Evolutionary conservation across 108 stramenopile genomes (phyloP).

Genomic region (Cyclostephanos invisitatus): DNA sequence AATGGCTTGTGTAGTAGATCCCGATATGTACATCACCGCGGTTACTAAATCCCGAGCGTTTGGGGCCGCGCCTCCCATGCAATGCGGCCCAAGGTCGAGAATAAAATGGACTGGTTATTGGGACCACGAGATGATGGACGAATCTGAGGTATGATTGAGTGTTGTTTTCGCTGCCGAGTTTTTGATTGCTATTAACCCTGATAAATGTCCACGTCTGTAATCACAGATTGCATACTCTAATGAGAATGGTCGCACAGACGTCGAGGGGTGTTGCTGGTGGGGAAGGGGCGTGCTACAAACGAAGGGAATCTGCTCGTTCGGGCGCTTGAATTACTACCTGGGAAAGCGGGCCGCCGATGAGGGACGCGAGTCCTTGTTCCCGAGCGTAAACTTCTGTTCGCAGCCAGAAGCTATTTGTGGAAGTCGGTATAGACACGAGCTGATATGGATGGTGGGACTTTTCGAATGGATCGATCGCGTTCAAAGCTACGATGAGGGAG

Average conservation of each 20-base stretch:
- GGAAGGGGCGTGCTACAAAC: slow-evolving; percentile 55
- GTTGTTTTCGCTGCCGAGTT: slow-evolving; percentile 13
- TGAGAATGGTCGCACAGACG: slow-evolving; percentile 42
- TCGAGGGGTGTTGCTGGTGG: slow-evolving; percentile 63
- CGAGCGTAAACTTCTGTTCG: slow-evolving; percentile 47
- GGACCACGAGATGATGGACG: slow-evolving; percentile 4
- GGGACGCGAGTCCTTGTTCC: slow-evolving; percentile 31
- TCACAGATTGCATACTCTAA: slow-evolving; percentile 34
- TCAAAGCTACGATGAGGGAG: slow-evolving; percentile 39
- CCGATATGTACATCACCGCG: slow-evolving; percentile 32
- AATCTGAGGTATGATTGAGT: background rate
- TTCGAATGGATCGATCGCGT: slow-evolving; percentile 56
- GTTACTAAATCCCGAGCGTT: slow-evolving; percentile 33
- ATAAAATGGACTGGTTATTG: slow-evolving; percentile 20
- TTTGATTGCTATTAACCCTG: slow-evolving; percentile 20
- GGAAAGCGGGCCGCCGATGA: slow-evolving; percentile 41
- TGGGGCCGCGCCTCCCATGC: slow-evolving; percentile 38
- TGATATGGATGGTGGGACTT: slow-evolving; percentile 53
- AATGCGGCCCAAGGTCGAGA: slow-evolving; percentile 29
- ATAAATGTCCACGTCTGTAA: slow-evolving; percentile 38
- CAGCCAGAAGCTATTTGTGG: slow-evolving; percentile 45
- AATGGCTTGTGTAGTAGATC: slow-evolving; percentile 30
- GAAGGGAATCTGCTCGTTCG: slow-evolving; percentile 50
- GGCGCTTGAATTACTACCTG: slow-evolving; percentile 52
- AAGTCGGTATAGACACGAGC: slow-evolving; percentile 29